These are phyloP conservation scores for Williopsis jadinii DNA, from an alignment of 1,139 yeast species.

Conservation along the genomic window DNA sequence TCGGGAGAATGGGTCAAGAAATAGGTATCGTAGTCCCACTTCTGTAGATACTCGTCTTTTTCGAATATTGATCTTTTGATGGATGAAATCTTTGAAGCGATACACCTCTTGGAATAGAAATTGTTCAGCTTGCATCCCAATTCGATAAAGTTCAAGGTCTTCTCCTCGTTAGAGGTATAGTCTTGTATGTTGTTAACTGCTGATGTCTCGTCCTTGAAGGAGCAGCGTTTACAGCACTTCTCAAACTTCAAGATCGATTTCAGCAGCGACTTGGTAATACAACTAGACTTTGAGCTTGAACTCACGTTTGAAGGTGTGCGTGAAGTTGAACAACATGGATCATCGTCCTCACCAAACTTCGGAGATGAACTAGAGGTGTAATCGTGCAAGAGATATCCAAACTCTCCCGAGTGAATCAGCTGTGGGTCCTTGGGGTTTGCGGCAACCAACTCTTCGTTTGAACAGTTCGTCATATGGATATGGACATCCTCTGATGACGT, in stretches of 20 bases:
- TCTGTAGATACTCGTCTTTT: slow-evolving; percentile 27
- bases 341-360: no score
- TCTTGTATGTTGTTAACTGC: slow-evolving; percentile 1
- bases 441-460: no score
- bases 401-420: no score
- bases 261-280: slow-evolving; percentile 14
- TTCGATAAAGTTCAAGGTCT: slow-evolving; percentile 14
- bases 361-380: no score
- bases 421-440: no score
- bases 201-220: not conserved
- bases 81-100: slow-evolving; percentile 8
- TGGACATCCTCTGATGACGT: no score
- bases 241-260: slow-evolving; percentile 16
- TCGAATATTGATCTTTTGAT: slow-evolving; percentile 15
- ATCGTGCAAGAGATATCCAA: no score
- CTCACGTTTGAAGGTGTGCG: slow-evolving; percentile 3
- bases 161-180: slow-evolving; percentile 8
- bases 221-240: slow-evolving; percentile 5
- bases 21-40: slow-evolving; percentile 56
- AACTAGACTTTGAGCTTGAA: slow-evolving; percentile 3
- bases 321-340: slow-evolving; percentile 2
- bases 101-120: slow-evolving; percentile 12
- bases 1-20: slow-evolving; percentile 22
- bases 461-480: no score
- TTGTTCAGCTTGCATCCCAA: slow-evolving; percentile 14